Conservation (phyloP, 2,329 filamentous ascomycete genomes). For the Colletotrichum noveboracense region DNA sequence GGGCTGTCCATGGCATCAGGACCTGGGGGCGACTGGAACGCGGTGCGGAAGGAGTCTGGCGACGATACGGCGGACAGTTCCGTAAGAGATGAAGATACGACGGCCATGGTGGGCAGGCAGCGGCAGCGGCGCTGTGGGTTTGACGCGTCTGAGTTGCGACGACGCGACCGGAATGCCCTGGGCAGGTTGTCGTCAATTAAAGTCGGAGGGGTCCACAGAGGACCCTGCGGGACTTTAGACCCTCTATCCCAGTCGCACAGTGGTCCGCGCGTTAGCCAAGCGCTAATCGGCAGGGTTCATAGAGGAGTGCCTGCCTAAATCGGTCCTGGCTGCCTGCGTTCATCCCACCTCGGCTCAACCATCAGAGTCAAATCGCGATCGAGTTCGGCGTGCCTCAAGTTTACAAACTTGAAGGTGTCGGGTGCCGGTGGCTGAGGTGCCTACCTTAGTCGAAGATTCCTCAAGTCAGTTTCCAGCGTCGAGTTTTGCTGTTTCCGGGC, state of each 20-base stretch:
- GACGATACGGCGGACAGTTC: slow-evolving; percentile 6
- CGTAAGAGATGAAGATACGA: background rate
- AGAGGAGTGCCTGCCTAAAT: background rate
- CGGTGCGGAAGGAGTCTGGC: slow-evolving; percentile 9
- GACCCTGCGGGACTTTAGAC: background rate
- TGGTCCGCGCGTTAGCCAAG: background rate
- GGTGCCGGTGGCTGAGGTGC: background rate
- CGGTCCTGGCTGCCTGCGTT: background rate
- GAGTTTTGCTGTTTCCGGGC: background rate
- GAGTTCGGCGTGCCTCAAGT: background rate
- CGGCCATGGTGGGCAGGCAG: background rate
- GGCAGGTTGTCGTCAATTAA: slow-evolving; percentile 5
- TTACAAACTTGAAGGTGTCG: background rate
- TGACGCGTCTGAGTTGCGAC: slow-evolving; percentile 9
- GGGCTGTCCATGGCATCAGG: background rate
- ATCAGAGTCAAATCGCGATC: background rate
- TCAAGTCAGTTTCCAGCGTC: background rate
- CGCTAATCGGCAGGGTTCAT: background rate
- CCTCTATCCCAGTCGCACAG: background rate
- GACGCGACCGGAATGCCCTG: slow-evolving; percentile 9
- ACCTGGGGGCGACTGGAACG: slow-evolving; percentile 1
- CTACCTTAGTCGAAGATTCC: background rate
- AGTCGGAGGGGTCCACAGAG: background rate
- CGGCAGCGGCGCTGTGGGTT: background rate
- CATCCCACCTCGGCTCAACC: background rate